phyloP scores from a whole-genome alignment of 1,284 basidiomycete genomes.

The Fistulina hepatica region DNA sequence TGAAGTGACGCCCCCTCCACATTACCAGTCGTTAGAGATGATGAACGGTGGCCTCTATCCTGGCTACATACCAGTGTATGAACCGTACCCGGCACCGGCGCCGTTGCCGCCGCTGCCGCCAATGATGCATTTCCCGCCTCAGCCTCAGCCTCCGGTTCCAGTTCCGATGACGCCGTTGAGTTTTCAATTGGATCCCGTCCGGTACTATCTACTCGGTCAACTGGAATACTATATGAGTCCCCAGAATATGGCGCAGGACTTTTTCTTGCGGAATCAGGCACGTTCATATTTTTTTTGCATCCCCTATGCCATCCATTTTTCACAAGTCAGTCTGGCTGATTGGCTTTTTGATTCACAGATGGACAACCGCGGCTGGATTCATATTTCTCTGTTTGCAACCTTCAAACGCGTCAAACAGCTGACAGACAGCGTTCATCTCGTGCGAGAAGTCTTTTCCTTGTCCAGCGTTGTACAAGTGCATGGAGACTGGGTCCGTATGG shows the following conservation, averaged over 20 bases:
- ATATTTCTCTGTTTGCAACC: constrained; percentile 68
- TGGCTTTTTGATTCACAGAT: constrained; percentile 42
- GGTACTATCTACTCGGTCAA: constrained; percentile 66
- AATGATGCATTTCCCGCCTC: constrained; percentile 9
- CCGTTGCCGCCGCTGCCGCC: constrained; percentile 10
- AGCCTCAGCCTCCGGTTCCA: constrained; percentile 34
- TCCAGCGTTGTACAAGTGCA: constrained; percentile 68
- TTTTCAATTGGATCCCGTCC: constrained; percentile 52
- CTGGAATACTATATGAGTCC: constrained; percentile 84
- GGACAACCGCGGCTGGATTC: constrained; percentile 84
- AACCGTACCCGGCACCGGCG: constrained; percentile 17
- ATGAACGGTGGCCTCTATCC: constrained; percentile 13
- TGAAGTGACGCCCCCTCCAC: constrained; percentile 25
- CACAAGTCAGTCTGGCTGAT: not conserved
- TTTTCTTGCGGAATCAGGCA: constrained; percentile 70
- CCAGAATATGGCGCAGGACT: constrained; percentile 78
- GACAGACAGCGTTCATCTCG: constrained; percentile 54
- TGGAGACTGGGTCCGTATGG: constrained; percentile 49
- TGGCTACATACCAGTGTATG: constrained; percentile 20
- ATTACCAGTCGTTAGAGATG: constrained; percentile 26
- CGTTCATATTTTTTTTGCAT: constrained; percentile 17
- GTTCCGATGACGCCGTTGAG: constrained; percentile 44
- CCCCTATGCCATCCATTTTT: constrained; percentile 1
- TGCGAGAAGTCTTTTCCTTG: constrained; percentile 60
- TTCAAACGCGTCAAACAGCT: constrained; percentile 77